A percentile compares a stretch with the other conserved stretches of the same genome.
These are phyloP conservation scores for Pythium apleroticum DNA, from an alignment of 352 stramenopile species.

Conservation along the genomic window DNA sequence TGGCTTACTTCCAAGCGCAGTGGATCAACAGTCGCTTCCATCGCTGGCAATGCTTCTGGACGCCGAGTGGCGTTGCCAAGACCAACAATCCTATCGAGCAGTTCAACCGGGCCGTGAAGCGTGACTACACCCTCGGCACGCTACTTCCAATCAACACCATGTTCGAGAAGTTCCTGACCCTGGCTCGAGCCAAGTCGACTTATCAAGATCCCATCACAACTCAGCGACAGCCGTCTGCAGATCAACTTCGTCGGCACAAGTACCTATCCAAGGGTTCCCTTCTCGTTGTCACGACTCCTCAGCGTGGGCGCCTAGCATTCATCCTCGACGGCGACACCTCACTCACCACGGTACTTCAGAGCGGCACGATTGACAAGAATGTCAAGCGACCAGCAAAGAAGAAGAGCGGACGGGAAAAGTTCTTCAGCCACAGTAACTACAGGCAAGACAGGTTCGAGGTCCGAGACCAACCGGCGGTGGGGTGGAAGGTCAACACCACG, in stretches of 20 bases:
- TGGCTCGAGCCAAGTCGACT: neutral
- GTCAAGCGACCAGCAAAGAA: neutral
- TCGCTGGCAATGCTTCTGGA: slow-evolving; percentile 17
- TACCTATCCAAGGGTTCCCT: neutral
- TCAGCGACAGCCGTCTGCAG: neutral
- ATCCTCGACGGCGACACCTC: neutral
- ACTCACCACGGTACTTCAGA: neutral
- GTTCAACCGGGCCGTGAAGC: neutral
- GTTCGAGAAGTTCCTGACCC: neutral
- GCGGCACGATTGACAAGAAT: neutral
- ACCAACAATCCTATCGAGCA: slow-evolving; percentile 28
- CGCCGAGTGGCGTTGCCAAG: slow-evolving; percentile 8
- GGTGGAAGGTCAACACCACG: neutral
- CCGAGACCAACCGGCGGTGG: neutral
- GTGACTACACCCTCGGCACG: neutral
- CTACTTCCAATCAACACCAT: neutral
- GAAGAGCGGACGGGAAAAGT: neutral
- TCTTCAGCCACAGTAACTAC: neutral
- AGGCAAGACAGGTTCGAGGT: neutral
- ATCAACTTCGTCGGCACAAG: neutral
- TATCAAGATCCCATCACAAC: neutral
- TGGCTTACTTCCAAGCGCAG: neutral
- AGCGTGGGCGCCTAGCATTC: neutral
- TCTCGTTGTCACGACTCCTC: neutral
- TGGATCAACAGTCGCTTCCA: slow-evolving; percentile 9